Conservation (phyloP, 164 flowering plant species). For the Macadamia tetraphylla region DNA sequence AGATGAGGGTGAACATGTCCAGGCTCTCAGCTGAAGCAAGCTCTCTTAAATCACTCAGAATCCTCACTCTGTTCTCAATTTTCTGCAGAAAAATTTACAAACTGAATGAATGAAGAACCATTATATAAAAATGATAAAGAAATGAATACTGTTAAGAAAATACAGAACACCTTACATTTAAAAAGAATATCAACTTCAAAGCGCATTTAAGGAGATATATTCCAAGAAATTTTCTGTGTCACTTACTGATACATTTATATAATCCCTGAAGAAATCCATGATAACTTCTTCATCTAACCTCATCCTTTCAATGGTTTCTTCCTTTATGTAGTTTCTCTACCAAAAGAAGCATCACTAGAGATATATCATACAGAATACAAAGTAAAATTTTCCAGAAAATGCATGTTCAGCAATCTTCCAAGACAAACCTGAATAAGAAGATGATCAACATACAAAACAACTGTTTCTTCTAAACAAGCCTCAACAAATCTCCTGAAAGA, state of each 20-base stretch:
- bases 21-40: slow-evolving; percentile 97
- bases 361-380: not conserved
- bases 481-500: slow-evolving; percentile 93
- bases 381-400: not conserved
- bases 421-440: slow-evolving; percentile 72
- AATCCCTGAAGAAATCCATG: slow-evolving; percentile 90
- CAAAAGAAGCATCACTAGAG: slow-evolving; percentile 11
- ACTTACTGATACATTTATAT: slow-evolving; percentile 81
- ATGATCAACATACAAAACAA: slow-evolving; percentile 90
- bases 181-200: too few relatives aligned
- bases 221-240: not conserved
- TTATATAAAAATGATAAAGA: not conserved
- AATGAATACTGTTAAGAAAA: not conserved
- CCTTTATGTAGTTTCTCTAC: slow-evolving; percentile 84
- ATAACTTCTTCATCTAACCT: slow-evolving; percentile 89
- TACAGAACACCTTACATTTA: too few relatives aligned
- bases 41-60: slow-evolving; percentile 83
- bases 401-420: not conserved
- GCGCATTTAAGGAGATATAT: not conserved
- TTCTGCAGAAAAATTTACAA: slow-evolving; percentile 44
- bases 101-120: not conserved
- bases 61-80: slow-evolving; percentile 84
- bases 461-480: slow-evolving; percentile 91
- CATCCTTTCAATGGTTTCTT: slow-evolving; percentile 97
- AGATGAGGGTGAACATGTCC: slow-evolving; percentile 90